Percentiles rank a stretch among this genome's conserved stretches.
These are phyloP conservation scores for Didymosphaeria variabile DNA, from an alignment of 2,329 filamentous ascomycete genomes.

Conservation along the genomic window DNA sequence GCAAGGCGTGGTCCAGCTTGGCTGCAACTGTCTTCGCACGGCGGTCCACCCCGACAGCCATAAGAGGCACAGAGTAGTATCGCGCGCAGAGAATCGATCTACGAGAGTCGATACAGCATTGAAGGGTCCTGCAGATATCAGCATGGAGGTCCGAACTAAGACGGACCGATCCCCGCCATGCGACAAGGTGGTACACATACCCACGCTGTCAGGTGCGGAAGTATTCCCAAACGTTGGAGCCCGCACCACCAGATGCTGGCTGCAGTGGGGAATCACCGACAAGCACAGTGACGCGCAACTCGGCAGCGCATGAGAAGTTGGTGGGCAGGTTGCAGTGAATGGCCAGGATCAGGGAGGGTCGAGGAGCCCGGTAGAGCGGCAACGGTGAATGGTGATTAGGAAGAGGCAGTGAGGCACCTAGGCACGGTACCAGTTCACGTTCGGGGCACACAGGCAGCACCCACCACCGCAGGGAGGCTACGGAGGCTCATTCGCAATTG, in stretches of 20 bases:
- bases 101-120: constrained; percentile 39
- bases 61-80: constrained; percentile 42
- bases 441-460: constrained; percentile 37
- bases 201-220: constrained; percentile 37
- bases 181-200: constrained; percentile 36
- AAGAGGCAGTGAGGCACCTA: constrained; percentile 22
- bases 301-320: constrained; percentile 44
- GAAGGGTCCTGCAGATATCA: constrained; percentile 39
- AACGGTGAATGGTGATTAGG: constrained; percentile 26
- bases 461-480: constrained; percentile 26
- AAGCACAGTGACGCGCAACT: constrained; percentile 44
- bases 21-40: constrained; percentile 46
- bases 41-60: constrained; percentile 50
- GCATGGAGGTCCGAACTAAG: constrained; percentile 34
- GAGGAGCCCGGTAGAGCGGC: constrained; percentile 31
- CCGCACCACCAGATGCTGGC: constrained; percentile 44
- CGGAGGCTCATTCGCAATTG: constrained; percentile 39
- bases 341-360: constrained; percentile 37
- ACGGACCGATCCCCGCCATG: constrained; percentile 30
- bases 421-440: constrained; percentile 33
- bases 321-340: constrained; percentile 38
- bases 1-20: constrained; percentile 44
- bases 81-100: constrained; percentile 37
- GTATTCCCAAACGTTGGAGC: constrained; percentile 47
- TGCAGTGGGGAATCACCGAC: constrained; percentile 41